A percentile compares a stretch with the other conserved stretches of the same genome.
Conservation (phyloP, 305 asterid genomes). For the Solanum chacoense region DNA sequence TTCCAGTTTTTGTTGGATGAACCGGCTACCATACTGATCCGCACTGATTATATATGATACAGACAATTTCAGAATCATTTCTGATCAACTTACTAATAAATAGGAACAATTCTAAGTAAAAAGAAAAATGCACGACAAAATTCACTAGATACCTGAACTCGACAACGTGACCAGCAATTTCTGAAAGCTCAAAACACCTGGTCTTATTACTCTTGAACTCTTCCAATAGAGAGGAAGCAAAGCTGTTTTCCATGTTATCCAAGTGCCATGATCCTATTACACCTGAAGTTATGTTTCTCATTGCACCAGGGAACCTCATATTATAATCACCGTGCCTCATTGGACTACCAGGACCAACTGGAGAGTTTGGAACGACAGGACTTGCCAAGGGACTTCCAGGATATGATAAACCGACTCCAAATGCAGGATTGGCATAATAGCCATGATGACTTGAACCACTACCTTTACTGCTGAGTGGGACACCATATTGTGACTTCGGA, state of each 20-base stretch:
- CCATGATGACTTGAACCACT: conserved; percentile 55
- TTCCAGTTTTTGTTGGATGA: conserved; percentile 24
- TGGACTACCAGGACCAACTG: conserved; percentile 64
- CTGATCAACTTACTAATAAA: neutral
- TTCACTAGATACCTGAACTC: conserved; percentile 48
- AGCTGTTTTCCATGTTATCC: conserved; percentile 49
- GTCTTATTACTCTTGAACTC: conserved; percentile 85
- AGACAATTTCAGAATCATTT: neutral
- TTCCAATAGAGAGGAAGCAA: conserved; percentile 62
- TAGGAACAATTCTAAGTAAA: neutral
- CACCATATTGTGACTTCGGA: conserved; percentile 17
- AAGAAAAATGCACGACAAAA: neutral
- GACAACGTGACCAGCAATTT: conserved; percentile 70
- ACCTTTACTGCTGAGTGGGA: conserved; percentile 31
- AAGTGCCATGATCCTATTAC: conserved; percentile 64
- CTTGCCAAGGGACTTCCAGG: conserved; percentile 62
- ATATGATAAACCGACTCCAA: conserved; percentile 59
- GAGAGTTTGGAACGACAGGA: conserved; percentile 41
- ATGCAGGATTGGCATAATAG: conserved; percentile 56
- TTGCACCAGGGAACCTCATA: conserved; percentile 47
- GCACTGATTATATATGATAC: conserved; percentile 4
- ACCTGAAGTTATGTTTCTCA: conserved; percentile 46
- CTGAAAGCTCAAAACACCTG: conserved; percentile 66
- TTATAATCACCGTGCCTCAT: conserved; percentile 64
- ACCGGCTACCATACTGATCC: conserved; percentile 28